Conservation (phyloP, 139 green algal genomes). For the Tetradesmus lagerheimii region DNA sequence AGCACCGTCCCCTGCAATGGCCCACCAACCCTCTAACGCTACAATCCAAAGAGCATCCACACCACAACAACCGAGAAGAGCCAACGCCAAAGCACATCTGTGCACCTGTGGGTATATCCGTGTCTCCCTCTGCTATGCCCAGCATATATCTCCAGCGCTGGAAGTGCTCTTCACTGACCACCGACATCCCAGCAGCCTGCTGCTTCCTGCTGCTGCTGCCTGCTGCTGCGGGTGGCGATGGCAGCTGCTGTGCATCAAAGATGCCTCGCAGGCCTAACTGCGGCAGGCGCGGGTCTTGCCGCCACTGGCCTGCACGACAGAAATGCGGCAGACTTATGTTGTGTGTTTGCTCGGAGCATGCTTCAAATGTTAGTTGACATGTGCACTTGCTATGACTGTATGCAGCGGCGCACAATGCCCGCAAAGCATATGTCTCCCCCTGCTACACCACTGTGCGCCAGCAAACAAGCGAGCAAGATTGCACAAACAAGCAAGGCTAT, state of each 20-base stretch:
- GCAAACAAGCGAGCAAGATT: not conserved
- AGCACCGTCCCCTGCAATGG: too few species aligned
- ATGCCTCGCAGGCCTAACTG: slow-evolving; percentile 75
- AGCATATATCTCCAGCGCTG: slow-evolving; percentile 74
- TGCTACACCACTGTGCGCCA: too few species aligned
- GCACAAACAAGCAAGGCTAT: not conserved
- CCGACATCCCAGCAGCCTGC: slow-evolving; percentile 33
- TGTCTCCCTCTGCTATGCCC: slow-evolving; percentile 88
- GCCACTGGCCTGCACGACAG: slow-evolving; percentile 57
- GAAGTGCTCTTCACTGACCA: slow-evolving; percentile 56
- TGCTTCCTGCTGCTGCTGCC: slow-evolving; percentile 36
- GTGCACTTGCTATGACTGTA: too few species aligned
- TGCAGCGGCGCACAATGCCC: too few species aligned
- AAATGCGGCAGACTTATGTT: too few species aligned
- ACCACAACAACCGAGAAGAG: not conserved
- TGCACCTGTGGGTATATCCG: slow-evolving; percentile 89
- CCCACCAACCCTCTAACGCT: not conserved
- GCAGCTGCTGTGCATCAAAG: slow-evolving; percentile 32
- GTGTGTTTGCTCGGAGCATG: too few species aligned
- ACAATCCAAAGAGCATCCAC: not conserved
- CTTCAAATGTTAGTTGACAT: too few species aligned
- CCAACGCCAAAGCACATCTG: too few species aligned
- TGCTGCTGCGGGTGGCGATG: not conserved
- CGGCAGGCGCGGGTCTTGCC: slow-evolving; percentile 72
- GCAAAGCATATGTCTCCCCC: too few species aligned